These are phyloP conservation scores for Calonectria pseudoturangicola DNA, from an alignment of 2,329 filamentous ascomycete species.

Conservation along the genomic window DNA sequence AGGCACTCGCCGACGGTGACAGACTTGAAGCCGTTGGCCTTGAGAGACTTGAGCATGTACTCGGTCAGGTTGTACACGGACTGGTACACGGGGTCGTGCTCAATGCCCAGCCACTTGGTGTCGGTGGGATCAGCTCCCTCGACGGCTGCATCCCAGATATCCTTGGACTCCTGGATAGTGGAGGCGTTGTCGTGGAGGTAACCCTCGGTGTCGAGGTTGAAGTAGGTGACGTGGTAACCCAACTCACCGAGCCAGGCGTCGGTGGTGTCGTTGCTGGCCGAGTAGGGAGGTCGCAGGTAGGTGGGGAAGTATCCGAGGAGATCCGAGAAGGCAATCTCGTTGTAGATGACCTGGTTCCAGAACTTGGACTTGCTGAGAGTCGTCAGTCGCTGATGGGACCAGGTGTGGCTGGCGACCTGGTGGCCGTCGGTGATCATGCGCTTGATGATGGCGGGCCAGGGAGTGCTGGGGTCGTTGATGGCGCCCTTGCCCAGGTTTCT, in stretches of 20 bases:
- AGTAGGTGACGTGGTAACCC: conserved; percentile 76
- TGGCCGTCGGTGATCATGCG: conserved; percentile 73
- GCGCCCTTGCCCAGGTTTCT: conserved; percentile 63
- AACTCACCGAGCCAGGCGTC: conserved; percentile 64
- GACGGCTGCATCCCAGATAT: conserved; percentile 60
- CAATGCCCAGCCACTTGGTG: conserved; percentile 70
- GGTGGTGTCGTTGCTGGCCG: conserved; percentile 64
- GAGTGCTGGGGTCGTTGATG: conserved; percentile 62
- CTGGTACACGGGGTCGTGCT: conserved; percentile 70
- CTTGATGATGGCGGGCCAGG: conserved; percentile 60
- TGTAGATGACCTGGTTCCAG: conserved; percentile 63
- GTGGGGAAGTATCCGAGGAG: conserved; percentile 64
- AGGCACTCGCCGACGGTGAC: conserved; percentile 73
- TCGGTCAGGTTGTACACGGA: conserved; percentile 65
- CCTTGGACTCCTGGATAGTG: conserved; percentile 67
- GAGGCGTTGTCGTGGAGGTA: conserved; percentile 72
- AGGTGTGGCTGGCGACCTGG: conserved; percentile 75
- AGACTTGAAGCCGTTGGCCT: conserved; percentile 63
- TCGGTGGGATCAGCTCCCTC: conserved; percentile 55
- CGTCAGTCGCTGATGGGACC: conserved; percentile 67
- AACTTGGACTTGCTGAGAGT: conserved; percentile 58
- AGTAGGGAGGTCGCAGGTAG: conserved; percentile 68
- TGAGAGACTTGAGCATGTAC: conserved; percentile 65
- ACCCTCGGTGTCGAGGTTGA: conserved; percentile 77
- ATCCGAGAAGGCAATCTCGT: conserved; percentile 65